These are phyloP conservation scores for Naganishia cerealis DNA, from an alignment of 1,284 basidiomycete species.

Conservation along the genomic window DNA sequence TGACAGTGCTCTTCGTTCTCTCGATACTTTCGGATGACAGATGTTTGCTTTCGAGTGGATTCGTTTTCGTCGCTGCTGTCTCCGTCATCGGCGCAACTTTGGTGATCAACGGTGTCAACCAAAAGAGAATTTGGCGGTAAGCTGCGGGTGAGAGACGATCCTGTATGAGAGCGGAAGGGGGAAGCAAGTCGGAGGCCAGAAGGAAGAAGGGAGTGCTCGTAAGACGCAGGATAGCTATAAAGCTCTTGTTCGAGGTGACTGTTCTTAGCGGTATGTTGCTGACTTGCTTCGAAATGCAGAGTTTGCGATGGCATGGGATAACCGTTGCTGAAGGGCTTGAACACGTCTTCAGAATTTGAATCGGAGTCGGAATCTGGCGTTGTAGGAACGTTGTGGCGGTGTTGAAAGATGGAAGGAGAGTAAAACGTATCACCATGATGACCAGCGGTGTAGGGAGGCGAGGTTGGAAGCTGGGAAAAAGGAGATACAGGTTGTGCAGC, in stretches of 20 bases:
- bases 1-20: slow-evolving; percentile 8
- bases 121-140: neutral
- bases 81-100: slow-evolving; percentile 9
- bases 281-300: too few species aligned
- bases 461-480: neutral
- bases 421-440: neutral
- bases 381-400: neutral
- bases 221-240: slow-evolving; percentile 9
- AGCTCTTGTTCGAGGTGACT: neutral
- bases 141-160: neutral
- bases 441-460: slow-evolving; percentile 21
- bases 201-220: slow-evolving; percentile 19
- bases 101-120: neutral
- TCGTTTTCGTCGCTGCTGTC: slow-evolving; percentile 1
- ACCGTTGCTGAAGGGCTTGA: slow-evolving; percentile 12
- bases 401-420: neutral
- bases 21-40: neutral
- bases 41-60: neutral
- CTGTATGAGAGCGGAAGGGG: slow-evolving; percentile 1
- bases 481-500: neutral
- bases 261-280: neutral
- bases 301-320: neutral
- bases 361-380: slow-evolving; percentile 18
- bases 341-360: slow-evolving; percentile 20
- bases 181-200: slow-evolving; percentile 16